Evolutionary conservation across 176 grass and related monocot species (phyloP).

Genomic region (Melocanna baccifera): DNA sequence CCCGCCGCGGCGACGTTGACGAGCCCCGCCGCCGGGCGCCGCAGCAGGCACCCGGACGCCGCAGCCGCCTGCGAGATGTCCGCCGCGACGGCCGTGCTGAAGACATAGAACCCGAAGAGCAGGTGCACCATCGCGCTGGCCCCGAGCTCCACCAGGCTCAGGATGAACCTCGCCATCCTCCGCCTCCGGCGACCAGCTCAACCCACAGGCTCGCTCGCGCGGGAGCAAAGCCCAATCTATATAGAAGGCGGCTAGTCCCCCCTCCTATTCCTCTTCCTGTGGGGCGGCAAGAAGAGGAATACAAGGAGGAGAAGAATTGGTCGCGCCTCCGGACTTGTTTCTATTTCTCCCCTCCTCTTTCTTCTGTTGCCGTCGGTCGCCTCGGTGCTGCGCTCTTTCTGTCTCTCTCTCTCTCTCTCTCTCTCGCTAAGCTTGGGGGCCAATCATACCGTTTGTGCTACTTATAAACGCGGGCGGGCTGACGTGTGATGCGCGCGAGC

Average conservation of each 20-base stretch:
- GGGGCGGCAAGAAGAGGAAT: conserved; percentile 25
- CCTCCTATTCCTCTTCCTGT: conserved; percentile 19
- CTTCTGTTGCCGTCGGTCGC: not conserved
- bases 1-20: conserved; percentile 44
- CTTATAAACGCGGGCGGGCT: conserved; percentile 22
- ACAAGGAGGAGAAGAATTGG: not conserved
- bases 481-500: not conserved
- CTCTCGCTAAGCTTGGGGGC: conserved; percentile 2
- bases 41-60: conserved; percentile 38
- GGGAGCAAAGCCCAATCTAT: not conserved
- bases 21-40: conserved; percentile 34
- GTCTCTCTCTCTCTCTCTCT: too few species aligned
- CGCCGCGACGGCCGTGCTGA: conserved; percentile 83
- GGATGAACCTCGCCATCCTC: conserved; percentile 67
- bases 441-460: not conserved
- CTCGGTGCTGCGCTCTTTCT: not conserved
- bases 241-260: not conserved
- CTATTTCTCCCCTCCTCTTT: not conserved
- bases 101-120: conserved; percentile 88
- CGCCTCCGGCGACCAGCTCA: not conserved
- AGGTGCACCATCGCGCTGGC: conserved; percentile 74
- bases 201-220: not conserved
- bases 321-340: conserved; percentile 1
- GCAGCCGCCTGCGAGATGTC: conserved; percentile 79
- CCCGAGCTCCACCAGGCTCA: conserved; percentile 71